Evolutionary conservation across 345 rosid species (phyloP), one percentile per base, ranked within the genome.

Genomic region (Crucihimalaya himalaica): DNA sequence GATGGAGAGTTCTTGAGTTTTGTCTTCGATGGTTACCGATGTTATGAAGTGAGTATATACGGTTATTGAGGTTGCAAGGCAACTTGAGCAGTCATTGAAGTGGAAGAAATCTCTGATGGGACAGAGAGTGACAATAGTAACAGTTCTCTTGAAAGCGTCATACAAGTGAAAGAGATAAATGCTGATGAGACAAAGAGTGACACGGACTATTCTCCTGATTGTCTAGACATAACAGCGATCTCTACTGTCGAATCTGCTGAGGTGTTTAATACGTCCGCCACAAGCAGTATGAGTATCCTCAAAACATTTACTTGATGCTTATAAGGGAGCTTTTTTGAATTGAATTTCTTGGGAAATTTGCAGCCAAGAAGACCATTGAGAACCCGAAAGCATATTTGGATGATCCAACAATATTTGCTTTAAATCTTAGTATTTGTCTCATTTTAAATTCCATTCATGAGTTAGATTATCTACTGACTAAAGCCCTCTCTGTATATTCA

Each of bases 1-100:
- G 52, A 42, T 5, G 67, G 67, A 0, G 67, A 62, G 8, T 25
- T 42, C 34, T 62, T 62, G 15, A 25, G 23, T 5, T 62, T 62
- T 43, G 37, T 62, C 10, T 42, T 42, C 42, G 52, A 62, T 43
- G 67, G 67, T 23, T 6, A 42, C 67, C 12, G 2, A 9, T 19
- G 23, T 16, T 62, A 19, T 43, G 67, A 62, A 62, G 67, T 62
- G 5, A 62, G 35, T 8, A 63, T 63, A 10, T 63, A 27, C 3
- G 52, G 52, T 43, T 53, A 9, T 0, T 23, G 53, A 63, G 23
- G 5, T n/a, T 63, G 67, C 53, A 63, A n/a, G n/a, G 67, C 43
- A 15, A 43, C 13, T 43, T 23, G 67, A 43, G 67, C 52, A 27
- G 11, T 11, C 8, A 5, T n/a, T 43, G 23, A 63, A n/a, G 53